Conservation (phyloP, 768 basidiomycete species). For the Cyclocybe cylindracea region DNA sequence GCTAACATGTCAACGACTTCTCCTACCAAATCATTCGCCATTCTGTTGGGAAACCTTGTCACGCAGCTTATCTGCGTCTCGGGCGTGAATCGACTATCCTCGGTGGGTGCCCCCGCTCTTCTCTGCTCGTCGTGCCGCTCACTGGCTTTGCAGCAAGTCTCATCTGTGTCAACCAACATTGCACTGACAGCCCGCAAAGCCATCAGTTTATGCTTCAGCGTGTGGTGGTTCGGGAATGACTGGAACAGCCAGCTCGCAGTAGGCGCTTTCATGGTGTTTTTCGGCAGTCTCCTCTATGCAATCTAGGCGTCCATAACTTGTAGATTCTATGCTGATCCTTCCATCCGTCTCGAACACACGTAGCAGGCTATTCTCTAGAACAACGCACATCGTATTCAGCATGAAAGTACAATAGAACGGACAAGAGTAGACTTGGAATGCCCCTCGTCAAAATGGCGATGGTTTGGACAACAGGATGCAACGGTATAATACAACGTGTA, state of each 20-base stretch:
- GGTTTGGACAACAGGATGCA: too few species aligned
- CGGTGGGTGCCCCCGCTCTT: slow-evolving; percentile 48
- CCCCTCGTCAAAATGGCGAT: too few species aligned
- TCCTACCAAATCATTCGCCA: slow-evolving; percentile 48
- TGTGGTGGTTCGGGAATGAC: slow-evolving; percentile 82
- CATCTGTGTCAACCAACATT: slow-evolving; percentile 80
- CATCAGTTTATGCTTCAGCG: slow-evolving; percentile 74
- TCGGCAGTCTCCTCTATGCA: slow-evolving; percentile 63
- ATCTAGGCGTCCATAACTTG: slow-evolving; percentile 25
- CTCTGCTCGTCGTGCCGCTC: background rate
- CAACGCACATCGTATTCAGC: background rate
- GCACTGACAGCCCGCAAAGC: slow-evolving; percentile 82
- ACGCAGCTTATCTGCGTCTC: slow-evolving; percentile 83
- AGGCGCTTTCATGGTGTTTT: slow-evolving; percentile 76
- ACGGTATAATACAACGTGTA: too few species aligned
- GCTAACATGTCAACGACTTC: slow-evolving; percentile 32
- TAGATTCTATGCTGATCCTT: slow-evolving; percentile 20
- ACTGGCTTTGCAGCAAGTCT: slow-evolving; percentile 52
- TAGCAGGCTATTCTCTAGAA: background rate
- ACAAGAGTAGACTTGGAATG: too few species aligned
- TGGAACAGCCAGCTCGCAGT: slow-evolving; percentile 64
- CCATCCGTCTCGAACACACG: background rate
- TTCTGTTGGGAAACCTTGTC: slow-evolving; percentile 63
- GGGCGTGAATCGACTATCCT: slow-evolving; percentile 80
- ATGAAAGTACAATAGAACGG: background rate